Percentiles rank a stretch among this genome's conserved stretches.
These are phyloP conservation scores for Erucastrum elatum DNA, from an alignment of 345 rosid genomes.

Conservation along the genomic window DNA sequence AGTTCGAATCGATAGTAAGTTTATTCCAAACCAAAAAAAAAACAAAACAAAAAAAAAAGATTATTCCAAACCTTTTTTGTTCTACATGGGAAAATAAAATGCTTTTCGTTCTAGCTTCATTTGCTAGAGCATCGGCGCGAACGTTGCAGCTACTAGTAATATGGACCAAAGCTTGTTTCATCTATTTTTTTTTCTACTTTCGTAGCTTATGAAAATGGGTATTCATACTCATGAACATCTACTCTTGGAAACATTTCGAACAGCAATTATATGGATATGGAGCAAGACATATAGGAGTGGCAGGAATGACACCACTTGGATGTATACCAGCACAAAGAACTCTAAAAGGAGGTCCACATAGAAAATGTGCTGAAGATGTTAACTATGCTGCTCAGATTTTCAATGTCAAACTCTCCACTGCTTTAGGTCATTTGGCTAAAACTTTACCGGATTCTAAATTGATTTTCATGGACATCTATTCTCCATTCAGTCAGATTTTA, in stretches of 20 bases:
- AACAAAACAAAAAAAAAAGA: too few relatives aligned
- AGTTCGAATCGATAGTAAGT: too few relatives aligned
- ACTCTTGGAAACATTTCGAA: not conserved
- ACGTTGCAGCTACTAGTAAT: too few relatives aligned
- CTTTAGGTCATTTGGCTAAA: conserved; percentile 33
- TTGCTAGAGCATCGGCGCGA: too few relatives aligned
- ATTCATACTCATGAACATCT: not conserved
- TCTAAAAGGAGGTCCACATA: conserved; percentile 46
- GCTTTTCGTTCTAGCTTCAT: too few relatives aligned
- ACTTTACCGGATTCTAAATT: conserved; percentile 40
- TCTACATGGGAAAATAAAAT: too few relatives aligned
- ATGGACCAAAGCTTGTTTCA: too few relatives aligned
- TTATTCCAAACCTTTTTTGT: too few relatives aligned
- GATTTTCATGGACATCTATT: conserved; percentile 49
- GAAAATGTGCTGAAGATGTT: conserved; percentile 42
- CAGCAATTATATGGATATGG: conserved; percentile 58
- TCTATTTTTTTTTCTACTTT: too few relatives aligned
- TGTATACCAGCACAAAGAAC: conserved; percentile 69
- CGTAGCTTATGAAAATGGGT: not conserved
- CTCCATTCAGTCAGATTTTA: conserved; percentile 43
- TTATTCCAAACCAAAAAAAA: too few relatives aligned
- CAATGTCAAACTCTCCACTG: conserved; percentile 51
- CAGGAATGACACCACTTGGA: conserved; percentile 59
- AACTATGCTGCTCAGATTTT: conserved; percentile 55
- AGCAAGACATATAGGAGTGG: conserved; percentile 55